Base-by-base conservation (phyloP, 176 grass and related monocot species). In the Rhynchospora tenuis region DNA sequence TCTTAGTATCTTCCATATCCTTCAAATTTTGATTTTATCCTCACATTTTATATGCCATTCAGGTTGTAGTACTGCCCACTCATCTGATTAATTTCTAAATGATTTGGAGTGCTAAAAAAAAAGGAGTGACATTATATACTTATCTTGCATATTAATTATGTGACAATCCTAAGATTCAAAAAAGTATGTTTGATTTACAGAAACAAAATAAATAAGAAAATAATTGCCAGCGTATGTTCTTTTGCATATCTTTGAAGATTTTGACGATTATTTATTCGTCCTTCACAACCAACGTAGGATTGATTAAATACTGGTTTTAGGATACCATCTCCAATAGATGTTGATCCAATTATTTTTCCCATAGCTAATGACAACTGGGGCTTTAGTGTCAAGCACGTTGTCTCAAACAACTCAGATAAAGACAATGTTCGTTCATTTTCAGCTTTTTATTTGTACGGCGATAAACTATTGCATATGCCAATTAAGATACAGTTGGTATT, bases 331-430 rank as follows among this genome's bases (percentile, higher is more conserved):
- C 9, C 42, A 72, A 46, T 52, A 74, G 46, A 23, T 54, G 47
- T 54, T 54, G 47, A 8, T 15, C 23, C 72, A 28, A 55, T 76
- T 51, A 51, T 46, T 31, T 15, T 74, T 10, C 24, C 26, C 6
- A 10, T 76, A 3, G 24, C 48, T 55, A 13, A 29, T 77, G 50
- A 56, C 73, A 77, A 77, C 73, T 56, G 73, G 73, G 73, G 28
- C 33, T 70, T 9, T 70, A 71, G 2, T 77, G 73, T 50, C 48
- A 48, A 17, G 13, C 73, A 77, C 48, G 43, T 76, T 77, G 14
- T 77, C 73, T 77, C 73, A 33, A 55, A 77, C 50, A 76, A 76
- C 73, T 76, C 14, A 38, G 20, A 76, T 47, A 31, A 31, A 55
- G 73, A 77, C 54, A 24, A 56, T 45, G 67, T 71, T 71, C 17